Base-by-base conservation (phyloP, 2,329 filamentous ascomycete species). In the Sarocladium brachiariae region DNA sequence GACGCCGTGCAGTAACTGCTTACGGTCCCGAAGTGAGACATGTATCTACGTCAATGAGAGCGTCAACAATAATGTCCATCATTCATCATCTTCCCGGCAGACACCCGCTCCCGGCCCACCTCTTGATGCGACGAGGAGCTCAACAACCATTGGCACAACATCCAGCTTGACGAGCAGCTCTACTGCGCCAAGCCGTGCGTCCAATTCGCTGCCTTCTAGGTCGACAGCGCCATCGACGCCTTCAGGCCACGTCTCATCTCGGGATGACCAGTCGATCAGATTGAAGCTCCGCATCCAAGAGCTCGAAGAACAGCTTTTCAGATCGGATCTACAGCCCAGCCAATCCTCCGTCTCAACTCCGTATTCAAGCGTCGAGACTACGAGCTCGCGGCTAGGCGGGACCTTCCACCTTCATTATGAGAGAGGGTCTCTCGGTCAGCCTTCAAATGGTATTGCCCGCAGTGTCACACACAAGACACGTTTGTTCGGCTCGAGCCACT, bases 1-100 rank as follows among this genome's bases (percentile, higher is more conserved):
- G 53, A 63, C 65, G 5, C 82, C 82, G 1, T 85, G 81, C 57
- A 72, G 69, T 54, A 80, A 81, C 53, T 85, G 82, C 58, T 53
- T 75, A 18, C 74, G 75, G 53, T 76, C 78, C 21, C 74, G 73
- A 55, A 76, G 73, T 34, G 70, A 72, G 7, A 68, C 69, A 16
- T 85, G 82, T 57, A 69, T 76, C 1, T 84, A 81, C 56, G 67
- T 37, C 14, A 50, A 47, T 45, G 46, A 65, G 24, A 5, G 21
- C 27, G 18, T 23, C 21, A 25, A n/a, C 21, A 30, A n/a, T 19
- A 3, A n/a, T 25, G 39, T 23, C 21, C 21, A 18, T 7, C 21
- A 45, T 45, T 18, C 37, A 7, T 21, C 16, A 24, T 41, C 37
- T 41, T 41, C 21, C 37, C 37, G 37, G 23, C 37, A 18, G 8